phyloP scores from a whole-genome alignment of 306 rosid genomes.

The Dryas octopetala region DNA sequence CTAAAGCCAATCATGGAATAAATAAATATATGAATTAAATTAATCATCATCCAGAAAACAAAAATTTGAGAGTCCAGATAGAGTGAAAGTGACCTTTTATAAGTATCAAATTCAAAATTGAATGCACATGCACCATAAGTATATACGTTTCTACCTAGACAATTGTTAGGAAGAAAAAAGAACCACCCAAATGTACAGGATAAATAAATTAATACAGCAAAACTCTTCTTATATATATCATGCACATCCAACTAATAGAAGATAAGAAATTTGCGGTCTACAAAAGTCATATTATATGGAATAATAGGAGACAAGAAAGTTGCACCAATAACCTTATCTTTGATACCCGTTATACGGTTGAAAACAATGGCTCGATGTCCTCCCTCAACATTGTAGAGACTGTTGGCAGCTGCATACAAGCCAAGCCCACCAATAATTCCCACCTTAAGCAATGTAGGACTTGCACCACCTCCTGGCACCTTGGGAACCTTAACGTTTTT shows the following conservation, averaged over 20 bases:
- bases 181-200: no score
- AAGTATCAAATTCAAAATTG: neutral
- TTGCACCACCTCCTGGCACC: conserved; percentile 68
- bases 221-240: neutral
- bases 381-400: conserved; percentile 96
- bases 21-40: no score
- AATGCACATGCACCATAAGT: neutral
- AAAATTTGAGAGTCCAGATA: no score
- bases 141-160: neutral
- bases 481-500: conserved; percentile 53
- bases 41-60: no score
- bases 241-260: neutral
- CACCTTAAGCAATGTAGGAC: conserved; percentile 56
- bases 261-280: neutral
- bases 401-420: conserved; percentile 65
- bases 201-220: neutral
- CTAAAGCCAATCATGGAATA: no score
- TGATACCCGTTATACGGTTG: conserved; percentile 79
- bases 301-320: no score
- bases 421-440: conserved; percentile 77
- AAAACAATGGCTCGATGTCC: conserved; percentile 93
- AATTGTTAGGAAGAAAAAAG: neutral
- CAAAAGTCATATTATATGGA: no score
- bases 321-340: conserved; percentile 65
- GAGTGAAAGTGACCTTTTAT: neutral